Base-by-base conservation (phyloP, 2,329 filamentous ascomycete genomes). In the Cladophialophora yegresii region DNA sequence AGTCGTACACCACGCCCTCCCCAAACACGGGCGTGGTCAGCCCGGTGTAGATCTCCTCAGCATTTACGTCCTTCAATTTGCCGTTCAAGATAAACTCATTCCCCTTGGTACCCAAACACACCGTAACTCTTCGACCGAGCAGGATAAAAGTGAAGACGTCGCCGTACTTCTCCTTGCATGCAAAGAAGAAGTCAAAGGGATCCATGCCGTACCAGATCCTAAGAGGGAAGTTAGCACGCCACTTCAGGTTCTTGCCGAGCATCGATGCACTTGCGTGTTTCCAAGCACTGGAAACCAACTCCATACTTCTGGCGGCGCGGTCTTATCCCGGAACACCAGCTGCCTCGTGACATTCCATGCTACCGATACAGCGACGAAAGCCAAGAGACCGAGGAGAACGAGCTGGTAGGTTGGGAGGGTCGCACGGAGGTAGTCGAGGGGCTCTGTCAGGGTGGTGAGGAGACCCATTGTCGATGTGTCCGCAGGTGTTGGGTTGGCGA, bases 71-170 rank as follows among this genome's bases (percentile, higher is more conserved):
- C 80, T 90, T 91, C 73, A 92, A 83, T 80, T 96, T 96, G 72
- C 91, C 92, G 76, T 96, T 96, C 70, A 96, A 84, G 71, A 96
- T 93, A 76, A 96, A 96, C 69, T 96, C 91, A 77, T 96, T 96
- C 69, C 92, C 92, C 67, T 88, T 84, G 10, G 88, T 86, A 40
- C 92, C 92, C 64, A 96, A 81, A 71, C 88, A 93, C 40, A 96
- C 92, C 3, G 92, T 96, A 56, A 90, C 95, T 79, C 91, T 93
- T 80, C 89, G 90, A 72, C 92, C 92, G 57, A 96, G 86, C 51
- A 96, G 84, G 67, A 96, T 81, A 74, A 96, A 96, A 32, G 92
- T 96, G 77, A 95, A 96, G 74, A 93, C 87, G 77, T 96, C 90
- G 75, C 92, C 92, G 76, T 93, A 89, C 89, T 96, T 95, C 71